phyloP scores from a whole-genome alignment of 108 stramenopile genomes.

The Bacterosira constricta region DNA sequence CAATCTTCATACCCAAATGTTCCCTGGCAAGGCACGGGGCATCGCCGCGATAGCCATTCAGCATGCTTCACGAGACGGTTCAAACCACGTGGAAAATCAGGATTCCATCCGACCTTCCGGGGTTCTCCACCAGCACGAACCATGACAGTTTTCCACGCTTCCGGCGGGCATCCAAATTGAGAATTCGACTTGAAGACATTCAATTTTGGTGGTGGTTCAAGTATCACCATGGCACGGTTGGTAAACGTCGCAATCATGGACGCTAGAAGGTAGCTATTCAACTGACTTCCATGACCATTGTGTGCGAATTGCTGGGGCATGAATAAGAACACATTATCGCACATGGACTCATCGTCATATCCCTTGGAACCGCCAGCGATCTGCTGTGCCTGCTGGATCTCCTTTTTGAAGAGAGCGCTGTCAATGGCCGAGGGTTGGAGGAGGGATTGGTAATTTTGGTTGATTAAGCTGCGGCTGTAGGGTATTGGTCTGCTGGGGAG shows the following conservation, averaged over 20 bases:
- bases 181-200: constrained; percentile 1
- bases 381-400: background rate
- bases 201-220: constrained; percentile 12
- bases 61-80: background rate
- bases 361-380: background rate
- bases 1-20: constrained; percentile 10
- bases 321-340: constrained; percentile 37
- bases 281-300: constrained; percentile 14
- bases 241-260: constrained; percentile 28
- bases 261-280: constrained; percentile 38
- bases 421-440: background rate
- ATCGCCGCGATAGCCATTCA: constrained; percentile 14
- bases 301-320: constrained; percentile 15
- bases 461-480: background rate
- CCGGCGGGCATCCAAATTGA: constrained; percentile 36
- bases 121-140: background rate
- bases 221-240: constrained; percentile 29
- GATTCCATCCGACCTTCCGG: constrained; percentile 2
- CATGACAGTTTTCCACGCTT: background rate
- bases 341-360: background rate
- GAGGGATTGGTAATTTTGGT: background rate
- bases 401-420: background rate
- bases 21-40: constrained; percentile 10
- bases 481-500: background rate
- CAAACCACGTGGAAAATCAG: constrained; percentile 30